Evolutionary conservation across 1,284 basidiomycete species (phyloP).

Genomic region (Melampsora abietis-canadensis): DNA sequence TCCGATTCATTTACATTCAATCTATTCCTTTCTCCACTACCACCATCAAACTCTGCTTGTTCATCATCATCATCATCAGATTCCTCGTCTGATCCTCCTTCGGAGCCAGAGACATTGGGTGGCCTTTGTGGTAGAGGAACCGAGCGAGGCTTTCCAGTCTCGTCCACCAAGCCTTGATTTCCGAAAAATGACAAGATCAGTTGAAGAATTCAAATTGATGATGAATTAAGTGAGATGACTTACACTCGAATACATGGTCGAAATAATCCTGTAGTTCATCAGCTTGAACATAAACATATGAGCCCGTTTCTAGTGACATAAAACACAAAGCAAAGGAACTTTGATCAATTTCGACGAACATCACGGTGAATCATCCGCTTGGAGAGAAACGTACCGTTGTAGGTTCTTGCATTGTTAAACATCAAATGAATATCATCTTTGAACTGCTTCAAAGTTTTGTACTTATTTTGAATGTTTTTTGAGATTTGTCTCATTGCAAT

Average conservation of each 20-base stretch:
- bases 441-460: slow-evolving; percentile 51
- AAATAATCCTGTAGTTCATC: slow-evolving; percentile 44
- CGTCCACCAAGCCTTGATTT: slow-evolving; percentile 37
- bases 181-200: neutral
- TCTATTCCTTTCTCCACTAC: neutral
- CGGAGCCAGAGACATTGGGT: slow-evolving; percentile 18
- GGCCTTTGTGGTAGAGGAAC: slow-evolving; percentile 42
- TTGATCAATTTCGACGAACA: no score
- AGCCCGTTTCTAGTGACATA: slow-evolving; percentile 26
- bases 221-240: neutral
- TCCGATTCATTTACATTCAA: neutral
- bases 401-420: slow-evolving; percentile 54
- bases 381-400: slow-evolving; percentile 47
- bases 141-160: slow-evolving; percentile 35
- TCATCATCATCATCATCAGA: neutral
- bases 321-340: neutral
- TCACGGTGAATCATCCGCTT: no score
- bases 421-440: slow-evolving; percentile 53
- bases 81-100: slow-evolving; percentile 22
- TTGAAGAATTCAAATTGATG: neutral
- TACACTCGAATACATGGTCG: slow-evolving; percentile 42
- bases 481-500: slow-evolving; percentile 53
- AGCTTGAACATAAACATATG: slow-evolving; percentile 43
- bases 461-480: slow-evolving; percentile 51
- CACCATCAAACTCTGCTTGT: neutral